Conservation (phyloP, 192 early-diverging fungal genomes). For the Podila epigama region DNA sequence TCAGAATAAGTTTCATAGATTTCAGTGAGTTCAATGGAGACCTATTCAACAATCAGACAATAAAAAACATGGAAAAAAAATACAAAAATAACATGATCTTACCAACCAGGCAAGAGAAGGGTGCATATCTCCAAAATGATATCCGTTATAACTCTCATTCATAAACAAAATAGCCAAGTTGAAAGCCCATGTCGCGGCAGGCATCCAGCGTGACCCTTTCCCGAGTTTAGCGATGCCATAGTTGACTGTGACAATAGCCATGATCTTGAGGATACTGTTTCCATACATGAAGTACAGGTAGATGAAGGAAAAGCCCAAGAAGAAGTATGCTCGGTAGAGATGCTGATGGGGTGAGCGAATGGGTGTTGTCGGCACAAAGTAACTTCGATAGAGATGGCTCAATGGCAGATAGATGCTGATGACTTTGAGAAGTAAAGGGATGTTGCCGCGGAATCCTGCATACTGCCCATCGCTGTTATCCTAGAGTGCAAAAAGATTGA, state of each 20-base stretch:
- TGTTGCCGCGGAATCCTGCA: constrained; percentile 69
- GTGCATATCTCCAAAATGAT: constrained; percentile 66
- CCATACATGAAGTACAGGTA: constrained; percentile 80
- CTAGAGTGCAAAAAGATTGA: constrained; percentile 20
- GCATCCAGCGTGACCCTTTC: constrained; percentile 63
- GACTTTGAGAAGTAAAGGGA: constrained; percentile 61
- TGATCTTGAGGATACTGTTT: constrained; percentile 77
- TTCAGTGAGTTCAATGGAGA: not conserved
- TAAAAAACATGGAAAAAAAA: not conserved
- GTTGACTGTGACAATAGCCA: constrained; percentile 67
- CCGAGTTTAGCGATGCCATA: constrained; percentile 67
- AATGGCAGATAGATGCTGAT: constrained; percentile 56
- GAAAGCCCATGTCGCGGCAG: constrained; percentile 80
- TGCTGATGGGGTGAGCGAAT: constrained; percentile 4
- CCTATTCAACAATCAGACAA: not conserved
- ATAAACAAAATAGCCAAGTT: constrained; percentile 81
- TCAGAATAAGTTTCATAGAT: not conserved
- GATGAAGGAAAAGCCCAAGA: constrained; percentile 63
- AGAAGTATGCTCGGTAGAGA: constrained; percentile 56
- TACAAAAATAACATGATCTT: constrained; percentile 14
- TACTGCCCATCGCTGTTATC: constrained; percentile 82
- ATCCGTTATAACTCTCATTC: constrained; percentile 82
- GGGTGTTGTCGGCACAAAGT: constrained; percentile 18
- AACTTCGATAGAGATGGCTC: constrained; percentile 51
- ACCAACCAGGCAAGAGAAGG: constrained; percentile 68